Evolutionary conservation across 768 basidiomycete species (phyloP).

Genomic region (Auricularia sp.): DNA sequence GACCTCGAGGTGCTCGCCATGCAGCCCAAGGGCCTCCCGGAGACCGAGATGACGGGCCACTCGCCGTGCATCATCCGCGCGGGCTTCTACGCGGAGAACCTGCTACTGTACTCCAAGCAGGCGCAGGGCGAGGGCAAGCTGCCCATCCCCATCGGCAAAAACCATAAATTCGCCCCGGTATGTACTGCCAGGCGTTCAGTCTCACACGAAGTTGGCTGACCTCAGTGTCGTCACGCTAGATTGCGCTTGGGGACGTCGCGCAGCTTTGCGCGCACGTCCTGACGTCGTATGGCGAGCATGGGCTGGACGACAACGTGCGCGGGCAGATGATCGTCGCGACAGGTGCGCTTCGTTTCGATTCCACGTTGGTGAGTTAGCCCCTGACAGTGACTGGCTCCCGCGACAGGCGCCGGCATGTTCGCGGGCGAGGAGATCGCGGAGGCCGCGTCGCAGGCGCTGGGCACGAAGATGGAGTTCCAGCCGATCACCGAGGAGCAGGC

Average conservation of each 20-base stretch:
- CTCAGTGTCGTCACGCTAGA: neutral
- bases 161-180: conserved; percentile 20
- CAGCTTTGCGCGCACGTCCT: conserved; percentile 18
- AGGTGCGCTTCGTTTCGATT: conserved; percentile 4
- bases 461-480: conserved; percentile 17
- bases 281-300: conserved; percentile 20
- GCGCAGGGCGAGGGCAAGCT: conserved; percentile 17
- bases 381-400: too few relatives aligned
- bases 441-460: conserved; percentile 14
- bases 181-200: neutral
- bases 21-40: conserved; percentile 14
- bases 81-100: conserved; percentile 23
- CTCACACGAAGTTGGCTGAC: too few relatives aligned
- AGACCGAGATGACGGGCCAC: conserved; percentile 17
- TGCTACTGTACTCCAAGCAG: conserved; percentile 20
- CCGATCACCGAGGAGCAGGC: conserved; percentile 14
- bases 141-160: conserved; percentile 18
- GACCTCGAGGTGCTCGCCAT: conserved; percentile 21
- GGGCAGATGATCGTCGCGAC: conserved; percentile 21
- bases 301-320: conserved; percentile 19
- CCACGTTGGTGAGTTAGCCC: too few relatives aligned
- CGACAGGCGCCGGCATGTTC: conserved; percentile 11
- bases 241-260: conserved; percentile 20
- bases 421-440: conserved; percentile 18
- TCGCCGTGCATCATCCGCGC: conserved; percentile 22